Conservation (phyloP, 2,329 filamentous ascomycete genomes). For the Cladobotryum mycophilum region DNA sequence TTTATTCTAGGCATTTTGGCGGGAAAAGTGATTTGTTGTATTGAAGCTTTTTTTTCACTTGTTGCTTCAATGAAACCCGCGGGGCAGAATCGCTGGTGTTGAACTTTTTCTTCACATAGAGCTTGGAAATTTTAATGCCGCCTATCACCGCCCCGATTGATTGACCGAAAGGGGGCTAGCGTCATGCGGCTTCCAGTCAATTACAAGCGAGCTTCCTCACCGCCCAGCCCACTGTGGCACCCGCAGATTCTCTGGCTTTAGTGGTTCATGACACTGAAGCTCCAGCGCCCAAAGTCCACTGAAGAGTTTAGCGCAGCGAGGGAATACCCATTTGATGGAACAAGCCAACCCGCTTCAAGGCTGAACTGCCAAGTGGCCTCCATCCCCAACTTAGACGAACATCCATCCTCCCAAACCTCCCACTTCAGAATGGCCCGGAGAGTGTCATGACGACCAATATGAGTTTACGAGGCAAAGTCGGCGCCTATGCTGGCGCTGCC, state of each 20-base stretch:
- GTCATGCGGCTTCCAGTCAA: background rate
- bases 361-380: slow-evolving; percentile 27
- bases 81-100: slow-evolving; percentile 25
- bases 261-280: background rate
- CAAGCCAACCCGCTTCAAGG: background rate
- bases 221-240: slow-evolving; percentile 15
- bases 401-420: slow-evolving; percentile 11
- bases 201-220: slow-evolving; percentile 15
- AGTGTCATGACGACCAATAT: slow-evolving; percentile 33
- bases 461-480: slow-evolving; percentile 36
- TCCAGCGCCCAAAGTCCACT: background rate
- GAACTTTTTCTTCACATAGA: slow-evolving; percentile 23
- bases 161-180: slow-evolving; percentile 13
- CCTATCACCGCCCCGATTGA: slow-evolving; percentile 20
- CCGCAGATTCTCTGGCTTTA: background rate
- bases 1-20: slow-evolving; percentile 66
- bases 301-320: background rate
- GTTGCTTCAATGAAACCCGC: slow-evolving; percentile 20
- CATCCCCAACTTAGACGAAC: slow-evolving; percentile 2
- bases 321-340: too few species aligned
- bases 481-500: slow-evolving; percentile 69
- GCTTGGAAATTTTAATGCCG: slow-evolving; percentile 30
- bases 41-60: slow-evolving; percentile 12
- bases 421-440: slow-evolving; percentile 19
- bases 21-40: slow-evolving; percentile 9